phyloP scores from a whole-genome alignment of 176 grass and related monocot genomes.

The Zea mays region Zm-B73-REFERENCE-NAM-5.0 NC_050100.1:213109001-213109500 shows the following conservation, averaged over 20 bases:
- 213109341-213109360: background rate
- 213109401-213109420: background rate
- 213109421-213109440: constrained; percentile 18
- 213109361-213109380: background rate
- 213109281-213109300: background rate
- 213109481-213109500: constrained; percentile 93
- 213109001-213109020: background rate
- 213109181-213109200: background rate
- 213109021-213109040: background rate
- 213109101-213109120: background rate
- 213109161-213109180: background rate
- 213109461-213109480: constrained; percentile 95
- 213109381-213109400: background rate
- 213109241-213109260: background rate
- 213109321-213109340: background rate
- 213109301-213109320: background rate
- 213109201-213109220: no score
- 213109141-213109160: background rate
- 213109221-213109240: background rate
- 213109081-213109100: background rate
- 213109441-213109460: constrained; percentile 91
- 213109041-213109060: background rate
- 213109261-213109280: background rate
- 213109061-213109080: background rate
- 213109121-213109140: no score